Conservation (phyloP, 139 green algal species). For the Volvox africanus region DNA sequence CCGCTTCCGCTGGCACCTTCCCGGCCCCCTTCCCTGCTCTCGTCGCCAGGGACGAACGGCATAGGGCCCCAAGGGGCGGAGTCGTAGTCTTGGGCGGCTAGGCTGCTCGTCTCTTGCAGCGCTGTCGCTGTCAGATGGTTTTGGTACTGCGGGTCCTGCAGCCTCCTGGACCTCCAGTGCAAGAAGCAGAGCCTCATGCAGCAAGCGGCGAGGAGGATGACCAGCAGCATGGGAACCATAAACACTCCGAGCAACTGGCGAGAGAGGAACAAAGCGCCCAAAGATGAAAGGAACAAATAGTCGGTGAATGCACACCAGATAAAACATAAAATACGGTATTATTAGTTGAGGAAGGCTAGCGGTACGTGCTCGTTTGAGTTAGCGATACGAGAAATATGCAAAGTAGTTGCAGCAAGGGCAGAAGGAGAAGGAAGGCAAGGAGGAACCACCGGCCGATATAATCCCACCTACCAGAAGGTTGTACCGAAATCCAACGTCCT, state of each 20-base stretch:
- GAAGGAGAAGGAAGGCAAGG: neutral
- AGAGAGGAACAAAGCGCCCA: neutral
- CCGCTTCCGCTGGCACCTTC: neutral
- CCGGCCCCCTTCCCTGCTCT: neutral
- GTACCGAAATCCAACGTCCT: slow-evolving; percentile 1
- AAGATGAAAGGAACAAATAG: neutral
- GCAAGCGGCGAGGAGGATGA: neutral
- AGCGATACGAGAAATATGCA: neutral
- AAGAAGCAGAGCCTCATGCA: slow-evolving; percentile 11
- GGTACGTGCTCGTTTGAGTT: neutral
- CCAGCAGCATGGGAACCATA: neutral
- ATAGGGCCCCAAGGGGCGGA: neutral
- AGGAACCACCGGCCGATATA: neutral
- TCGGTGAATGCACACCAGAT: neutral
- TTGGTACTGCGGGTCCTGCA: neutral
- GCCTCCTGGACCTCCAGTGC: neutral
- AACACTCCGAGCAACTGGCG: slow-evolving; percentile 13
- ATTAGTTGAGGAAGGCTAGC: neutral
- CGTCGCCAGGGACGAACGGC: neutral
- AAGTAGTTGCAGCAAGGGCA: neutral
- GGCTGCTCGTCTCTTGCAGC: neutral
- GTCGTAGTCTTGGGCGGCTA: neutral
- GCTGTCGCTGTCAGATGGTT: neutral
- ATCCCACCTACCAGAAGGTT: slow-evolving; percentile 11
- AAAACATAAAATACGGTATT: neutral